Percentiles rank a stretch among this genome's conserved stretches.
phyloP scores from a whole-genome alignment of 2,329 filamentous ascomycete genomes.

The Raffaelea albimanens region DNA sequence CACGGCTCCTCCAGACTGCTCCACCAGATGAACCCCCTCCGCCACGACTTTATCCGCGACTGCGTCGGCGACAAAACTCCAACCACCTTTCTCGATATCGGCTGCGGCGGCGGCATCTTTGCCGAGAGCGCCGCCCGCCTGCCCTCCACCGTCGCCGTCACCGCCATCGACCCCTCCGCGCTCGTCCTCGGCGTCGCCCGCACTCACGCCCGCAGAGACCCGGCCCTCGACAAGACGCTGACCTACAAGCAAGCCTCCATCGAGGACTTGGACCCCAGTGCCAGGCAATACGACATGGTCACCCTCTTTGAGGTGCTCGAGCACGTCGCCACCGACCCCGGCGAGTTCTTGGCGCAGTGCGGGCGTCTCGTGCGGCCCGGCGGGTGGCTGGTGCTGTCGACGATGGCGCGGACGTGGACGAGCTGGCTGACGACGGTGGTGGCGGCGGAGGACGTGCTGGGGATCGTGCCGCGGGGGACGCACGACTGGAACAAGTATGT shows the following conservation, averaged over 20 bases:
- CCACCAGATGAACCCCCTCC: conserved; percentile 95
- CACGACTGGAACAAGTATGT: conserved; percentile 97
- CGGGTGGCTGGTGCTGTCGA: conserved; percentile 87
- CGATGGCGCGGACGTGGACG: conserved; percentile 80
- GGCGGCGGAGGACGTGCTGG: conserved; percentile 76
- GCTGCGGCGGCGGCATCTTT: conserved; percentile 94
- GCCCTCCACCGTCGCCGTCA: conserved; percentile 51
- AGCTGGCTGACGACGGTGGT: conserved; percentile 91
- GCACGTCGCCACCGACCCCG: conserved; percentile 65
- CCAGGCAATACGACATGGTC: conserved; percentile 52
- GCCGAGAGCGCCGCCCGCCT: conserved; percentile 75
- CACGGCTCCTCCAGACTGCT: conserved; percentile 85
- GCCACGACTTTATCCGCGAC: conserved; percentile 77
- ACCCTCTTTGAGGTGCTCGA: conserved; percentile 92
- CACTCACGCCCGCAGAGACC: conserved; percentile 60
- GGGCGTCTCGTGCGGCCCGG: conserved; percentile 74
- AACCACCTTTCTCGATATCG: conserved; percentile 71
- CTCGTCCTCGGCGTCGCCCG: conserved; percentile 67
- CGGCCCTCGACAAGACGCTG: conserved; percentile 58
- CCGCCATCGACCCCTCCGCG: conserved; percentile 68
- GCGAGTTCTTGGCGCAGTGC: conserved; percentile 62
- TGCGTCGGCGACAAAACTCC: conserved; percentile 40
- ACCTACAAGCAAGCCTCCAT: conserved; percentile 68
- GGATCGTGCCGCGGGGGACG: conserved; percentile 84
- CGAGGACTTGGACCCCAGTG: conserved; percentile 48